Conservation (phyloP, 2,329 filamentous ascomycete species). For the Fusarium luffae region DNA sequence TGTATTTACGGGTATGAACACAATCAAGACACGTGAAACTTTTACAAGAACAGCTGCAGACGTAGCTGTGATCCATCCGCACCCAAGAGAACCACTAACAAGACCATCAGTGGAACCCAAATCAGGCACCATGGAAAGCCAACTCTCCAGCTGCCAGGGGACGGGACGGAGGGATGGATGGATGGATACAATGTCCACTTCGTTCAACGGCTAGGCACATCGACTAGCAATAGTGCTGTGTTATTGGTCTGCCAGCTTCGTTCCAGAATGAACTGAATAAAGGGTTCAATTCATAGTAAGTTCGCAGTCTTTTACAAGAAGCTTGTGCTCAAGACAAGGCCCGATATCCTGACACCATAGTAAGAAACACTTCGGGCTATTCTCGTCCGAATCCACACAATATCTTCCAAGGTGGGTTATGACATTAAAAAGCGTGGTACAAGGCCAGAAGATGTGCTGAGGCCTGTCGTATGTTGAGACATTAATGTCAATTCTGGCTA, state of each 20-base stretch:
- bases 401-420: conserved; percentile 10
- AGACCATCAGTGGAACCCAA: conserved; percentile 33
- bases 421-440: conserved; percentile 22
- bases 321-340: neutral
- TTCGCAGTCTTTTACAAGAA: conserved; percentile 1
- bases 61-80: neutral
- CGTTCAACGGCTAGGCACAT: conserved; percentile 23
- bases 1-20: conserved; percentile 8
- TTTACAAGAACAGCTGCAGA: conserved; percentile 1
- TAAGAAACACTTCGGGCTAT: conserved; percentile 1
- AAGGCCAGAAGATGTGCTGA: conserved; percentile 17
- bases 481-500: neutral
- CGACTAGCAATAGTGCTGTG: conserved; percentile 6
- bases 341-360: neutral
- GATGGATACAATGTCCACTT: conserved; percentile 32
- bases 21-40: conserved; percentile 22
- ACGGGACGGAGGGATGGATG: conserved; percentile 10
- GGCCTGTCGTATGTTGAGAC: conserved; percentile 11
- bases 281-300: neutral
- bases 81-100: conserved; percentile 33
- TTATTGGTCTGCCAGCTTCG: conserved; percentile 15
- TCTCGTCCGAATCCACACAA: conserved; percentile 14
- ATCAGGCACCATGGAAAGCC: conserved; percentile 37
- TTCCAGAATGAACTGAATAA: conserved; percentile 29
- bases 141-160: conserved; percentile 25